Base-by-base conservation (phyloP, 1,284 basidiomycete species). In the Kwoniella shivajii region DNA sequence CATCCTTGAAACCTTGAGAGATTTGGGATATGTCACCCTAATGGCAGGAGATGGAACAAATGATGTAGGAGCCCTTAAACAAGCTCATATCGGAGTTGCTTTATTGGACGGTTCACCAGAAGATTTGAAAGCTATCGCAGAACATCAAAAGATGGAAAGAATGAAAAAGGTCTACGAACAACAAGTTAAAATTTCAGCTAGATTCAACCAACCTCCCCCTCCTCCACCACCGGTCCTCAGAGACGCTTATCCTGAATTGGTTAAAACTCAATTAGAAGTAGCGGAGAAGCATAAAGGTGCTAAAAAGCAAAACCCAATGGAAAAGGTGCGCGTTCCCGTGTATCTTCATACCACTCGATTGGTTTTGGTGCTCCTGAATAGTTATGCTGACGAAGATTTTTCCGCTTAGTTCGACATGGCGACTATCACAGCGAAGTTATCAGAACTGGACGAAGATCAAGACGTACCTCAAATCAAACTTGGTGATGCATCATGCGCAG, bases 21-120 rank as follows among this genome's bases (percentile, higher is more conserved):
- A 83, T 13, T 84, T 95, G 26, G 93, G 93, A 26, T 97, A 90
- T 75, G 83, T 84, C 6, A 97, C 93, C 0, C 82, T 97, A 53
- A 97, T 97, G 93, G 93, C 92, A 11, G 93, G 93, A 57, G 94
- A 97, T 73, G 94, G 94, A 36, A 97, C 93, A 16, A 97, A 97
- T 75, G 93, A 97, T 66, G 93, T 97, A 45, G 93, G 94, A 30
- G 93, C 94, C 2, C 84, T 97, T 50, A 97, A 97, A 76, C 91
- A 95, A 73, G 93, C 94, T 0, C 91, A 97, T 74, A 88, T 97
- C 56, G 93, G 93, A 62, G 90, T 97, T 18, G 93, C 93, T 0
- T 82, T 97, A 2, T 81, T 97, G 43, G 92, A 96, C 70, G 93
- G 93, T 0, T 90, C 92, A 0, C 84, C 85, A 0, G 93, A 94